Evolutionary conservation across 2,329 filamentous ascomycete genomes (phyloP).

Genomic region (Dothideomycetes sp.): DNA sequence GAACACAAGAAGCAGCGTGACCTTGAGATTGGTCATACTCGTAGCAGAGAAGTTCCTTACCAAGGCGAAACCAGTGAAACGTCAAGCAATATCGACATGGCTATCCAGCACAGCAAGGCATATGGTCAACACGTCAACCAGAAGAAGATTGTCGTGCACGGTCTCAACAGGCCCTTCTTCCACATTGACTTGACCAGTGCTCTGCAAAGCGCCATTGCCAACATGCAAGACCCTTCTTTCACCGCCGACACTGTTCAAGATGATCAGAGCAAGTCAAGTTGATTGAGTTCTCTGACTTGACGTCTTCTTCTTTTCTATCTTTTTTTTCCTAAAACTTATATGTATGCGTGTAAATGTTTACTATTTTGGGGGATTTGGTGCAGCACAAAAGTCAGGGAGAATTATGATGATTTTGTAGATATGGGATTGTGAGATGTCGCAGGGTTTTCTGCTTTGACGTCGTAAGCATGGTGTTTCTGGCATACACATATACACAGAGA

Average conservation of each 20-base stretch:
- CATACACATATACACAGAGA: too few species aligned
- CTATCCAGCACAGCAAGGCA: constrained; percentile 40
- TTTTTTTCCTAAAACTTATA: too few species aligned
- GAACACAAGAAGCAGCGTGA: constrained; percentile 28
- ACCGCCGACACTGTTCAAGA: constrained; percentile 9
- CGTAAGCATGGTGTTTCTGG: too few species aligned
- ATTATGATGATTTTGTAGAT: constrained; percentile 8
- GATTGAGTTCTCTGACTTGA: background rate
- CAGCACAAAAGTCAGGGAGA: too few species aligned
- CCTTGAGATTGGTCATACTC: constrained; percentile 22
- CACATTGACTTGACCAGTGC: constrained; percentile 88
- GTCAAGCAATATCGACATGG: constrained; percentile 16
- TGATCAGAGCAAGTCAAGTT: background rate
- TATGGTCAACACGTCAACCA: constrained; percentile 22
- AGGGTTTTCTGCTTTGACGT: background rate
- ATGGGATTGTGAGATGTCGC: background rate
- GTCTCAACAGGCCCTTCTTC: constrained; percentile 85
- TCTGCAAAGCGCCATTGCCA: constrained; percentile 75
- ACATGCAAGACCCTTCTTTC: constrained; percentile 37
- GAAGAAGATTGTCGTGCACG: constrained; percentile 61
- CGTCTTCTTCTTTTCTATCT: background rate
- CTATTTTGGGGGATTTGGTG: too few species aligned
- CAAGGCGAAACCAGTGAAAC: constrained; percentile 19
- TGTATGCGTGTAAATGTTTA: too few species aligned
- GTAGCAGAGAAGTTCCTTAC: constrained; percentile 18